Base-by-base conservation (phyloP, 345 rosid species). In the Salix udensis region DNA sequence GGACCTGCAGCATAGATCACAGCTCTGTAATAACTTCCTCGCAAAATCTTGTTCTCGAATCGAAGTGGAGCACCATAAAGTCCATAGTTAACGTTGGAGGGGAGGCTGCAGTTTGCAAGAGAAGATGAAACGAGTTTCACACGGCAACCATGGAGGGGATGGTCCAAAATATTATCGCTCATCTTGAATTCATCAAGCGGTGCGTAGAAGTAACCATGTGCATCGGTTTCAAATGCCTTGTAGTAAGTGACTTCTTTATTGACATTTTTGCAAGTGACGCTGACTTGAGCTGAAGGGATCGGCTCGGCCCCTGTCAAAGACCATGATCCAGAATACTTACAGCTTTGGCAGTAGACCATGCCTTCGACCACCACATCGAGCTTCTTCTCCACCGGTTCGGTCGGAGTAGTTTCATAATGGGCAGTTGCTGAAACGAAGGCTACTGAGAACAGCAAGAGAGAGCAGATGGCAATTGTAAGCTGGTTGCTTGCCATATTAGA, bases 1-100 rank as follows among this genome's bases (percentile, higher is more conserved):
- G 97, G 97, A 23, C 97, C 97, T 2, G 97, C 91, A 30, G 94
- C 88, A 67, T 90, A 92, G 75, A 94, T 14, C 67, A 88, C 90
- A 21, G 86, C 93, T 66, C 88, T 85, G 12, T 85, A 86, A 66
- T 74, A 70, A 2, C 70, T 77, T 77, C 92, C 83, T 39, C 74
- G 24, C 60, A 89, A 18, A 39, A 78, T 83, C 87, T 91, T 92
- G 78, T 82, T 85, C 67, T 91, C 90, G 36, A 76, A 92, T 4
- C 87, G 83, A 6, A 94, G 88, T 0, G 86, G 39, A n/a, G 95
- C 84, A 11, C 97, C 98, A 30, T 90, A 53, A 23, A 89, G 79
- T 44, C 95, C 97, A 36, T 87, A 78, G 87, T 92, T 94, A 78
- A 92, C 78, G 76, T 91, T 90, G 42, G 98, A 84, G 44, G 88